A percentile compares a stretch with the other conserved stretches of the same genome.
phyloP scores from a whole-genome alignment of 805 yeast genomes.

The Nakazawaea pomicola region DNA sequence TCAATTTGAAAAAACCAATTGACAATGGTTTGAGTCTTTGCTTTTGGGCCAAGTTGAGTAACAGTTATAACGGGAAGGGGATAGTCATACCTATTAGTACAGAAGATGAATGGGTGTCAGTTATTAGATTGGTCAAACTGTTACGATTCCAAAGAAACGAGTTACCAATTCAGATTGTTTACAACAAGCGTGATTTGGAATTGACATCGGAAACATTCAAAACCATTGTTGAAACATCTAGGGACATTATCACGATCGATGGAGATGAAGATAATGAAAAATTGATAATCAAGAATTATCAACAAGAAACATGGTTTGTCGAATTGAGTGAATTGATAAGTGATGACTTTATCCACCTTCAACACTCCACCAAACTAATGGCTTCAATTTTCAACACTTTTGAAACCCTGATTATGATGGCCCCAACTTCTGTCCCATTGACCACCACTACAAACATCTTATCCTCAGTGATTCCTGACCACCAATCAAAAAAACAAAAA shows the following conservation, averaged over 20 bases:
- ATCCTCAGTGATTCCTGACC: too few relatives aligned
- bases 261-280: neutral
- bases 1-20: neutral
- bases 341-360: slow-evolving; percentile 18
- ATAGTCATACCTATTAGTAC: slow-evolving; percentile 49
- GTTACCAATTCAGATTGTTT: slow-evolving; percentile 46
- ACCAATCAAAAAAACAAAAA: too few relatives aligned
- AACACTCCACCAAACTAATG: slow-evolving; percentile 35
- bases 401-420: slow-evolving; percentile 47
- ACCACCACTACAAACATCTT: too few relatives aligned
- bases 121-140: slow-evolving; percentile 40
- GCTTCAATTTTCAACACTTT: slow-evolving; percentile 55
- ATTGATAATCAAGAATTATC: slow-evolving; percentile 12
- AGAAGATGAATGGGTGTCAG: slow-evolving; percentile 33
- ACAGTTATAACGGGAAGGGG: slow-evolving; percentile 39
- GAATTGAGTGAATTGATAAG: slow-evolving; percentile 25
- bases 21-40: neutral
- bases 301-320: slow-evolving; percentile 27
- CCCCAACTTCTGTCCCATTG: slow-evolving; percentile 48
- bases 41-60: slow-evolving; percentile 21
- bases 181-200: slow-evolving; percentile 33
- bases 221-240: slow-evolving; percentile 30
- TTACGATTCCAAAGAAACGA: slow-evolving; percentile 44
- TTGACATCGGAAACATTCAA: slow-evolving; percentile 23
- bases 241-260: slow-evolving; percentile 16